phyloP scores from a whole-genome alignment of 768 basidiomycete genomes.

The Pleurotus platypus region DNA sequence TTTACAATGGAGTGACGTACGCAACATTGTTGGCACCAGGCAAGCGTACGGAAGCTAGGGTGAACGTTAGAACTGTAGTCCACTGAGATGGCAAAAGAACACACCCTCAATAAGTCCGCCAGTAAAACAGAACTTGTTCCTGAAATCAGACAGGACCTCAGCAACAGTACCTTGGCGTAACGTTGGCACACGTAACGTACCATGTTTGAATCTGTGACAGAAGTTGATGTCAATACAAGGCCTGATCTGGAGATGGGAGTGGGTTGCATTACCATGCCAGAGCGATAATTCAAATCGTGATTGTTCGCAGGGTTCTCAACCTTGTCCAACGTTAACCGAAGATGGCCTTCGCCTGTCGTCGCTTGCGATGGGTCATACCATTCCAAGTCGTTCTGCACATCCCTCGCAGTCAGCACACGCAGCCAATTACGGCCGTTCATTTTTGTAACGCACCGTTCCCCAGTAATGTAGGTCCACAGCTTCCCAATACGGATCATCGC shows the following conservation, averaged over 20 bases:
- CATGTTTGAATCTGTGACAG: conserved; percentile 29
- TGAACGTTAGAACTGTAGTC: neutral
- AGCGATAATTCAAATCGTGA: conserved; percentile 70
- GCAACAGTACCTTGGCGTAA: too few relatives aligned
- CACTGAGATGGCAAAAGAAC: neutral
- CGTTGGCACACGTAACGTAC: conserved; percentile 12
- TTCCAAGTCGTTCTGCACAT: conserved; percentile 54
- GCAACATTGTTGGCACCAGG: conserved; percentile 36
- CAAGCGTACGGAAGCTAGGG: conserved; percentile 33
- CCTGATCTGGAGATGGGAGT: neutral
- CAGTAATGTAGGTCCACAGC: conserved; percentile 67
- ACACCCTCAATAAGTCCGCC: conserved; percentile 63
- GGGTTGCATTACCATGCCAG: conserved; percentile 41
- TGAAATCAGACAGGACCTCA: conserved; percentile 9
- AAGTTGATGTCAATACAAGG: neutral
- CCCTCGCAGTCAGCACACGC: neutral
- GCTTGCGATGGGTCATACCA: conserved; percentile 74
- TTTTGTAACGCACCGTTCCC: conserved; percentile 40
- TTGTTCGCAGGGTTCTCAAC: conserved; percentile 35
- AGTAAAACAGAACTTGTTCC: conserved; percentile 74
- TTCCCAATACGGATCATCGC: conserved; percentile 64
- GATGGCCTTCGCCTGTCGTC: conserved; percentile 65
- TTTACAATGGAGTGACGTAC: conserved; percentile 12
- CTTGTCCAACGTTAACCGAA: conserved; percentile 66
- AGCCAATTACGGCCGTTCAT: too few relatives aligned